Evolutionary conservation across 2,329 filamentous ascomycete genomes (phyloP).

Genomic region (Catunica adiposa): DNA sequence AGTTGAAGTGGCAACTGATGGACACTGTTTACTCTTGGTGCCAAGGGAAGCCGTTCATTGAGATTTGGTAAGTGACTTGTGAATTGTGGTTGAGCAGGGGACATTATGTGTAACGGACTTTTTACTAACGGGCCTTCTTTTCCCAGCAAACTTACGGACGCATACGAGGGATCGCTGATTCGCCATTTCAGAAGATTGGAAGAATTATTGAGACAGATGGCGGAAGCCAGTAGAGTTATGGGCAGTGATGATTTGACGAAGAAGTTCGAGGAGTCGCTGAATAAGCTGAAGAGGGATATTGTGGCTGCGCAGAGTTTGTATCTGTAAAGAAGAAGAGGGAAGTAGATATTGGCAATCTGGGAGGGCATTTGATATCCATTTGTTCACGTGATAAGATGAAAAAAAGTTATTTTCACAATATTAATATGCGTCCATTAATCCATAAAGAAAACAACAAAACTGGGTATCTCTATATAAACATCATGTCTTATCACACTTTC

Average conservation of each 20-base stretch:
- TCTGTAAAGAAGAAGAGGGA: constrained; percentile 42
- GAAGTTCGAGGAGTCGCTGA: constrained; percentile 77
- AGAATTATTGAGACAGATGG: constrained; percentile 87
- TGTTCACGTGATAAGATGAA: background rate
- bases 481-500: too few species aligned
- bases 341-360: background rate
- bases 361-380: background rate
- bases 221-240: constrained; percentile 93
- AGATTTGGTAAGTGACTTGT: constrained; percentile 71
- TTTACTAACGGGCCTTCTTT: constrained; percentile 16
- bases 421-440: too few species aligned
- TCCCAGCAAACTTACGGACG: constrained; percentile 90
- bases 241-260: constrained; percentile 82
- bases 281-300: constrained; percentile 80
- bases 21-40: constrained; percentile 89
- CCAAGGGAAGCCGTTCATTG: constrained; percentile 72
- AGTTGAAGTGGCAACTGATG: constrained; percentile 91
- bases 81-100: background rate
- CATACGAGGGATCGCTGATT: constrained; percentile 92
- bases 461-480: too few species aligned
- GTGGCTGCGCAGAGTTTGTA: constrained; percentile 91
- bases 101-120: background rate
- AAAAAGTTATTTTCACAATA: too few species aligned
- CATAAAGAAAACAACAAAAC: background rate
- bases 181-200: constrained; percentile 90